Conservation (phyloP, 352 stramenopile genomes). For the Pythium aphanidermatum region DNA sequence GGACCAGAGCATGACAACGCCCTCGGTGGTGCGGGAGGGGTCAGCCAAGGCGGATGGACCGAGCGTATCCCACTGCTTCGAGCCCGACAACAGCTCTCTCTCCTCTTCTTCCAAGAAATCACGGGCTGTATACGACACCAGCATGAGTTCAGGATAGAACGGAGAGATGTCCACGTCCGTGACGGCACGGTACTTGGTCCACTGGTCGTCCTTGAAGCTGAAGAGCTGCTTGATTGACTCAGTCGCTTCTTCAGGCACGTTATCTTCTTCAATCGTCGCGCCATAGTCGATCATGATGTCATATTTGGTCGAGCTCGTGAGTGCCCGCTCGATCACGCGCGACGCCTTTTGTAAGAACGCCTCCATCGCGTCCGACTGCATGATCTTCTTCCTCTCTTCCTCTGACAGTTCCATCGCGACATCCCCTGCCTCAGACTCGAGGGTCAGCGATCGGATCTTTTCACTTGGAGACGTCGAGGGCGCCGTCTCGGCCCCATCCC, state of each 20-base stretch:
- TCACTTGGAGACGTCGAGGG: constrained; percentile 35
- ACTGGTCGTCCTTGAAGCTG: constrained; percentile 72
- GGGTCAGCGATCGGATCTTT: constrained; percentile 26
- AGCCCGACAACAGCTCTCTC: constrained; percentile 34
- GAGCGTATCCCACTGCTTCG: constrained; percentile 71
- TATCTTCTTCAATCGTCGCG: constrained; percentile 60
- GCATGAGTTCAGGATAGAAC: constrained; percentile 76
- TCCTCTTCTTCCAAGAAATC: constrained; percentile 73
- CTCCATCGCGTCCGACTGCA: constrained; percentile 75
- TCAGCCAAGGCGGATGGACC: constrained; percentile 41
- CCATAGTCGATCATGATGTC: constrained; percentile 86
- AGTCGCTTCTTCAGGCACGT: constrained; percentile 39
- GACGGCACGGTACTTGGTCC: constrained; percentile 74
- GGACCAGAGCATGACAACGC: constrained; percentile 81
- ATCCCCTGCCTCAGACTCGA: constrained; percentile 29
- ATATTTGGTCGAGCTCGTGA: constrained; percentile 71
- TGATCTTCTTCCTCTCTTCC: constrained; percentile 60
- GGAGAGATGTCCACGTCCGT: constrained; percentile 79
- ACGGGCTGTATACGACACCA: constrained; percentile 57
- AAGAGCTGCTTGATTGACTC: constrained; percentile 70
- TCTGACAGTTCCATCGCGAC: constrained; percentile 24
- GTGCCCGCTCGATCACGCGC: constrained; percentile 69
- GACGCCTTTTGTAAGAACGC: constrained; percentile 70
- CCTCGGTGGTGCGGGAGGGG: constrained; percentile 57
- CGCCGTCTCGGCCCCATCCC: constrained; percentile 19